Percentiles rank a stretch among this genome's conserved stretches.
Conservation (phyloP, 768 basidiomycete genomes). For the Serendipita vermifera region DNA sequence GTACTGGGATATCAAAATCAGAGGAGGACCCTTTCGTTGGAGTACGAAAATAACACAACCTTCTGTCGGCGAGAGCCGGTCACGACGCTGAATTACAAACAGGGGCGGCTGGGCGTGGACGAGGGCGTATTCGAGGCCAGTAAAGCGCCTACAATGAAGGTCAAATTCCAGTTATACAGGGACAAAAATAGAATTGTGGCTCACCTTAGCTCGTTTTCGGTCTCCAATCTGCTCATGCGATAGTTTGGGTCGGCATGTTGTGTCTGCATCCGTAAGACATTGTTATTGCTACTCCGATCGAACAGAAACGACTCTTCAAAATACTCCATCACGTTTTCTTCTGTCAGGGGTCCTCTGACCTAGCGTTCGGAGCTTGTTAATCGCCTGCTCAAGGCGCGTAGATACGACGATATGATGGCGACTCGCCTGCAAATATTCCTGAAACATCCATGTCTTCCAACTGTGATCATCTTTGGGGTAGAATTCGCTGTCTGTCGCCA, state of each 20-base stretch:
- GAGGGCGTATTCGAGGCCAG: conserved; percentile 75
- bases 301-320: conserved; percentile 87
- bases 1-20: conserved; percentile 34
- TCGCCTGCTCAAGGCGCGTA: background rate
- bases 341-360: conserved; percentile 65
- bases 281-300: conserved; percentile 88
- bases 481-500: conserved; percentile 8
- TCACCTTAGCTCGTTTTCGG: conserved; percentile 79
- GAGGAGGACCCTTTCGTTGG: background rate
- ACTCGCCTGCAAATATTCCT: conserved; percentile 6
- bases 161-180: conserved; percentile 10
- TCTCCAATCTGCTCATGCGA: conserved; percentile 29
- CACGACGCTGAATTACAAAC: conserved; percentile 83
- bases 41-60: conserved; percentile 32
- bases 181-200: conserved; percentile 21
- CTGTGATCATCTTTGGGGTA: conserved; percentile 9
- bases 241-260: conserved; percentile 51
- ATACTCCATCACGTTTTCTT: conserved; percentile 77
- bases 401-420: no score
- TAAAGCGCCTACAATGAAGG: conserved; percentile 50
- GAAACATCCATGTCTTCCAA: conserved; percentile 10
- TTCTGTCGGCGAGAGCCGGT: conserved; percentile 70
- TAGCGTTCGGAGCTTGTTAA: conserved; percentile 19
- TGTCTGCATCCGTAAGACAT: conserved; percentile 86
- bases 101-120: conserved; percentile 70